Base-by-base conservation (phyloP, 2,329 filamentous ascomycete genomes). In the Colletotrichum siamense region DNA sequence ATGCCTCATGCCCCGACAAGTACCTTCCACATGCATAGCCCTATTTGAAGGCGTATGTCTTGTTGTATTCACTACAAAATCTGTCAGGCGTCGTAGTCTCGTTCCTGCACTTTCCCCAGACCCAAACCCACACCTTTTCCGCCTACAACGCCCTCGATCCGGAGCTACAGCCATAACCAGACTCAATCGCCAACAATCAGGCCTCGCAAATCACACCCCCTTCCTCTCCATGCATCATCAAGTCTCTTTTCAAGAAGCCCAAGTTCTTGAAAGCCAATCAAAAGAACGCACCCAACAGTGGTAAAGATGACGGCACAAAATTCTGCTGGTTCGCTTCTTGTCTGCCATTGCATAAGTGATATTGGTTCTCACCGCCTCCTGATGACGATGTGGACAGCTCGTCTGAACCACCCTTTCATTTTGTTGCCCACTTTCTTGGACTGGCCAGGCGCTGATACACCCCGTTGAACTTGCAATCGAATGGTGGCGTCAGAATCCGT, bases 261-360 rank as follows among this genome's bases (percentile, higher is more conserved):
- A 34, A 52, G 59, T 76, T 34, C 49, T 70, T 62, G 44, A 74
- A 34, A 75, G 65, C 65, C 71, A 76, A 73, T 32, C 73, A 63
- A 63, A 75, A 68, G 59, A 75, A 62, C 30, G 15, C 69, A 76
- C 55, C 62, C 55, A 74, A 72, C n/a, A 32, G 26, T 32, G 52
- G 24, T 65, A 52, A 44, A 26, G 7, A 24, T 28, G 26, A 44
- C 18, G 30, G 52, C n/a, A 9, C 28, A 36, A 62, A 55, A 59
- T 15, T 66, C 22, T 66, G 63, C 36, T 49, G 30, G 24, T 52
- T 66, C 63, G 67, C 61, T 66, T 49, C 36, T n/a, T 10, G 30
- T 28, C 13, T 26, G 36, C 13, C 32, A 39, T 10, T 9, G 28
- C 59, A 5, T 32, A 63, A 63, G n/a, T 22, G 32, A 34, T 61